Conservation (phyloP, 305 asterid species). For the Petunia hybrid region DNA sequence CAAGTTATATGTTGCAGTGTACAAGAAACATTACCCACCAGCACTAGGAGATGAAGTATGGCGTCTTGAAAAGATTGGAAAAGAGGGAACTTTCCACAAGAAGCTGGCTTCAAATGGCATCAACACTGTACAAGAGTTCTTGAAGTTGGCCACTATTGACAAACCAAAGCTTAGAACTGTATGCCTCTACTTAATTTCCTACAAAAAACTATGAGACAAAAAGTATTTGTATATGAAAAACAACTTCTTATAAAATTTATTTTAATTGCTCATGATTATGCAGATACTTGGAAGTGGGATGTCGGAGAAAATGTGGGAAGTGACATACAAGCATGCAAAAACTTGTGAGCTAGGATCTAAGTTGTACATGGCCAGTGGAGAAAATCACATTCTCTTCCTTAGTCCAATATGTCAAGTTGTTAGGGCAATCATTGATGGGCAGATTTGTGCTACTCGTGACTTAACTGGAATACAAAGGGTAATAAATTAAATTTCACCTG, state of each 20-base stretch:
- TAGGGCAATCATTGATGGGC: slow-evolving; percentile 50
- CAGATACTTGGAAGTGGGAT: slow-evolving; percentile 72
- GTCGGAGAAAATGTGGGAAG: slow-evolving; percentile 78
- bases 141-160: slow-evolving; percentile 55
- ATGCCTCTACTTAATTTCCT: not conserved
- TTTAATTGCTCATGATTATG: not conserved
- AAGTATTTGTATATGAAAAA: not conserved
- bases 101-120: slow-evolving; percentile 55
- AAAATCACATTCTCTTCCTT: slow-evolving; percentile 41
- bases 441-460: slow-evolving; percentile 35
- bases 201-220: too few species aligned
- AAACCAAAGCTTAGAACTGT: slow-evolving; percentile 57
- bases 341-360: slow-evolving; percentile 62
- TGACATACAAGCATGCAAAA: slow-evolving; percentile 60
- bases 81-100: slow-evolving; percentile 64
- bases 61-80: slow-evolving; percentile 82
- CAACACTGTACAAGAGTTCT: slow-evolving; percentile 68
- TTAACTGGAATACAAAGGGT: slow-evolving; percentile 44
- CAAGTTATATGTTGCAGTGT: slow-evolving; percentile 43
- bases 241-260: too few species aligned
- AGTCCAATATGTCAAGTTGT: slow-evolving; percentile 64
- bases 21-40: slow-evolving; percentile 84
- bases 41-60: slow-evolving; percentile 66
- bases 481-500: not conserved
- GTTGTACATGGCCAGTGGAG: slow-evolving; percentile 45